Evolutionary conservation across 371 early-diverging fungal species (phyloP), one percentile per base, ranked within the genome.

Genomic region (Mortierella sp.): DNA sequence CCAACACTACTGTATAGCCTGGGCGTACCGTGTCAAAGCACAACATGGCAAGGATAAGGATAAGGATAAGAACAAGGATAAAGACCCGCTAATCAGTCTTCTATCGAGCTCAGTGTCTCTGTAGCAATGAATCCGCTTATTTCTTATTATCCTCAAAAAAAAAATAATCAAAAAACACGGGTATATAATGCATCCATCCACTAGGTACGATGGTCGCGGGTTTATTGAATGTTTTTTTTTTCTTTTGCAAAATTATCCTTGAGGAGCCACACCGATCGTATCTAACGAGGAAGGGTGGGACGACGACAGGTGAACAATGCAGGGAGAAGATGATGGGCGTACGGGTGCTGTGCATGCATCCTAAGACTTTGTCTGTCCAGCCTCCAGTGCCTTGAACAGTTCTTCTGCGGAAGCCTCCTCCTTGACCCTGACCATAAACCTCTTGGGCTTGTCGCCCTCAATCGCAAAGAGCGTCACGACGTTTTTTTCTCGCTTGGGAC

Each of bases 1-100:
- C 0, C 83, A 80, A 3, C 98, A 98, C 80, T 98, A 98, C 60
- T 96, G 95, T 44, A 83, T 97, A 49, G 89, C 92, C 0, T 94
- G 94, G 94, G 95, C 93, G 2, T 72, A 67, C 46, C 56, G 53
- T 15, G 57, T 52, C 47, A 56, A 27, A 23, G 41, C 52, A 2
- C 62, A 28, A 23, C 37, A 44, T 21, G 32, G 30, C 3, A 21
- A 14, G 0, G 64, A 41, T 14, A 6, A 19, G 1, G 69, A 56
- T 27, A 26, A 46, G n/a, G n/a, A n/a, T n/a, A n/a, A n/a, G n/a
- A n/a, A n/a, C 3, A 21, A 14, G 0, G 64, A 41, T 14, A 6
- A 19, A 1, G 69, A 56, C 31, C n/a, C 39, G 17, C 43, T 56
- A 23, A 46, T 69, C 56, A 46, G 19, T 7, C 56, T 69, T 19